Conservation (phyloP, 345 rosid genomes). For the Euclidium syriacum region DNA sequence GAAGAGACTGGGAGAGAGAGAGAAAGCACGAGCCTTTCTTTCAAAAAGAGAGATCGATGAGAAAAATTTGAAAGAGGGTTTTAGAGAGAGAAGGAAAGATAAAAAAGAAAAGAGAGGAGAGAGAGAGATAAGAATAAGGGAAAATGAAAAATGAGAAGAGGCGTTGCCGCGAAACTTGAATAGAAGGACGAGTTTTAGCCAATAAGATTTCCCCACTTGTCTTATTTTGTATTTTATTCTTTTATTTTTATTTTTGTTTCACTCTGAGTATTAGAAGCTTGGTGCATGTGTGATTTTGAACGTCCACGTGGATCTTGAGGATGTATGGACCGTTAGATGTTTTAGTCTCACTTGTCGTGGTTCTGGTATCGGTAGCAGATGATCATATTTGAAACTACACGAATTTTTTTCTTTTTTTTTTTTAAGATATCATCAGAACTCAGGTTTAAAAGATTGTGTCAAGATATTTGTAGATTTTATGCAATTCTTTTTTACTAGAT, state of each 20-base stretch:
- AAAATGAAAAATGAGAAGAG: conserved; percentile 15
- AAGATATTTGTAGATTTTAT: no score
- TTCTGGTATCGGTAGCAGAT: neutral
- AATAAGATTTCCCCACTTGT: conserved; percentile 10
- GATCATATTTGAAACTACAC: conserved; percentile 12
- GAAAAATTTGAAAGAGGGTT: conserved; percentile 18
- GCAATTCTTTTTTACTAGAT: no score
- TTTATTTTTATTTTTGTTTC: neutral
- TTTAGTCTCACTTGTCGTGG: neutral
- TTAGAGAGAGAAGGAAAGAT: conserved; percentile 16
- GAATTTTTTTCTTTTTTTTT: no score
- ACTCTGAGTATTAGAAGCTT: neutral
- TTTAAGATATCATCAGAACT: no score
- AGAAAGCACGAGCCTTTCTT: conserved; percentile 25
- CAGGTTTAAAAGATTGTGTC: no score
- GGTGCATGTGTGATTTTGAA: neutral
- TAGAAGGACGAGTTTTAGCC: conserved; percentile 35
- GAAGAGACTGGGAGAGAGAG: neutral
- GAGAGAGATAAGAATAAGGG: neutral
- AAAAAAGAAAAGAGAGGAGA: neutral
- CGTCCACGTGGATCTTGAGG: neutral
- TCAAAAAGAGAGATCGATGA: conserved; percentile 16
- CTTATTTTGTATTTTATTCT: neutral
- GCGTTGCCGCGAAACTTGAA: conserved; percentile 96
- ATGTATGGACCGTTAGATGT: neutral